Evolutionary conservation across 108 stramenopile genomes (phyloP).

Genomic region (Skeletonema potamos): DNA sequence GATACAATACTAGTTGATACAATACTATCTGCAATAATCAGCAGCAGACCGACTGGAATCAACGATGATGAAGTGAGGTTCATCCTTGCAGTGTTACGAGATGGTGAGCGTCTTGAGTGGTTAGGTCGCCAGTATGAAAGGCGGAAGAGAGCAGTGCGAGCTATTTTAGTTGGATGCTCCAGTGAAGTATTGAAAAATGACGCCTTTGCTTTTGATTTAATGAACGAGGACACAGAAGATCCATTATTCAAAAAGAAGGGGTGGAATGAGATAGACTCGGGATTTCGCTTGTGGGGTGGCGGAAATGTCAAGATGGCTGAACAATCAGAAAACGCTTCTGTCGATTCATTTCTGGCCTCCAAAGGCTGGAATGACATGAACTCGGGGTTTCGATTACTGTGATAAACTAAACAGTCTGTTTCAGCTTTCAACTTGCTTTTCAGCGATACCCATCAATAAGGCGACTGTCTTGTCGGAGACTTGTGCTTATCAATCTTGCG

Average conservation of each 20-base stretch:
- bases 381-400: slow-evolving; percentile 75
- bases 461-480: too few species aligned
- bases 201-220: slow-evolving; percentile 43
- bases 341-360: slow-evolving; percentile 59
- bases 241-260: slow-evolving; percentile 69
- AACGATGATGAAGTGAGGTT: slow-evolving; percentile 61
- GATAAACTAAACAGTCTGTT: not conserved
- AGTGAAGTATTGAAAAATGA: slow-evolving; percentile 57
- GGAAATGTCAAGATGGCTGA: not conserved
- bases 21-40: slow-evolving; percentile 63
- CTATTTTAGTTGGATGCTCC: slow-evolving; percentile 51
- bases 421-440: too few species aligned
- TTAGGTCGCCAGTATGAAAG: slow-evolving; percentile 55
- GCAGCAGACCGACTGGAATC: slow-evolving; percentile 39
- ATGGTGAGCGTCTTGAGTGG: slow-evolving; percentile 70
- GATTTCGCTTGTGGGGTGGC: slow-evolving; percentile 79
- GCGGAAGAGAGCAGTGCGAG: slow-evolving; percentile 56
- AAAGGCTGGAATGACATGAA: slow-evolving; percentile 86
- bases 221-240: slow-evolving; percentile 39
- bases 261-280: slow-evolving; percentile 85
- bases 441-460: too few species aligned
- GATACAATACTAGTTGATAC: slow-evolving; percentile 73
- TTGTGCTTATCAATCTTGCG: too few species aligned
- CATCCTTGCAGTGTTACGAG: slow-evolving; percentile 56
- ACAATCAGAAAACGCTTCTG: slow-evolving; percentile 10